Percentiles rank a stretch among this genome's conserved stretches.
Conservation (phyloP, 768 basidiomycete species). For the Kwoniella mangroviensis region DNA sequence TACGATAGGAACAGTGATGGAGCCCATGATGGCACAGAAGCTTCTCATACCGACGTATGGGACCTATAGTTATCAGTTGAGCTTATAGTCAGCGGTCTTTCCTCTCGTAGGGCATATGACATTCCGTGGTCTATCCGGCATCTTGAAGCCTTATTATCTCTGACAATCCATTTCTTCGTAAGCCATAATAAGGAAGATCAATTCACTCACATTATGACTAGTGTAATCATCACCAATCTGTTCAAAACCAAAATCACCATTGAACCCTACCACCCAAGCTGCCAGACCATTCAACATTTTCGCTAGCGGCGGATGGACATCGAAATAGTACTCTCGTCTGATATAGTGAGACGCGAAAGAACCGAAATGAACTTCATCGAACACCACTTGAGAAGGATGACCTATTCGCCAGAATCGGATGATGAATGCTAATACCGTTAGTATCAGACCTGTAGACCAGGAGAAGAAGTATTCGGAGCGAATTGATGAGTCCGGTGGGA, state of each 20-base stretch:
- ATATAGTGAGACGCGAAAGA: constrained; percentile 97
- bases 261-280: constrained; percentile 95
- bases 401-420: constrained; percentile 92
- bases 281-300: constrained; percentile 92
- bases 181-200: not conserved
- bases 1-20: constrained; percentile 85
- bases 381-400: constrained; percentile 92
- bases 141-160: too few species aligned
- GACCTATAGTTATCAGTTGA: constrained; percentile 56
- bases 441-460: constrained; percentile 26
- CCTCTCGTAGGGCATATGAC: too few species aligned
- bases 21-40: constrained; percentile 87
- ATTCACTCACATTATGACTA: constrained; percentile 65
- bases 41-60: constrained; percentile 93
- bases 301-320: constrained; percentile 96
- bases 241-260: constrained; percentile 91
- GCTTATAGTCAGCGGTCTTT: not conserved
- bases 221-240: constrained; percentile 94
- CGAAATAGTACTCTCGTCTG: constrained; percentile 93
- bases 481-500: constrained; percentile 13
- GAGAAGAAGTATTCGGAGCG: constrained; percentile 36
- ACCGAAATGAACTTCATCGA: constrained; percentile 98
- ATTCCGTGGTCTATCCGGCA: too few species aligned
- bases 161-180: not conserved
- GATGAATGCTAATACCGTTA: constrained; percentile 76